Evolutionary conservation across 495 filamentous ascomycete species (phyloP).

Genomic region (Tuber brumale): DNA sequence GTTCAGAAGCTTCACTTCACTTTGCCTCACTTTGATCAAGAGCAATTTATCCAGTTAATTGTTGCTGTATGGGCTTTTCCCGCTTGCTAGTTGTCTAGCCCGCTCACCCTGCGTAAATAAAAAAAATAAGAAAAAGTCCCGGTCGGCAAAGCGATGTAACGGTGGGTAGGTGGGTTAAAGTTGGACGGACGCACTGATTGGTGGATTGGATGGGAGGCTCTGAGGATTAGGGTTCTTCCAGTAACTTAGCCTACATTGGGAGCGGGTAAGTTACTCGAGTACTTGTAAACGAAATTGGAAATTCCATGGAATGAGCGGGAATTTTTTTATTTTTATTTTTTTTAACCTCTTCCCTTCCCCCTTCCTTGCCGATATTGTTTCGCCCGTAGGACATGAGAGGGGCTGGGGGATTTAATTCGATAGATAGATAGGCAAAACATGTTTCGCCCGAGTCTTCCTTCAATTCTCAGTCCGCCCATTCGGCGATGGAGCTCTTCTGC

Average conservation of each 20-base stretch:
- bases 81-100: background rate
- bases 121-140: background rate
- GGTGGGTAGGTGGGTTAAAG: background rate
- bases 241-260: no score
- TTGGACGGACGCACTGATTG: no score
- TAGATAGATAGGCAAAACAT: background rate
- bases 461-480: background rate
- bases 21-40: background rate
- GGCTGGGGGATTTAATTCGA: background rate
- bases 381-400: background rate
- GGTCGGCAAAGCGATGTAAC: background rate
- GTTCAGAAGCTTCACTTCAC: background rate
- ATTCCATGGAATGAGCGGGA: background rate
- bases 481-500: slow-evolving; percentile 23
- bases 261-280: no score
- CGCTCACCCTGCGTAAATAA: background rate
- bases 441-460: background rate
- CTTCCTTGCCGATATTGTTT: background rate
- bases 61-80: background rate
- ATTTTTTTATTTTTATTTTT: background rate
- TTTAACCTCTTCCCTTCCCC: background rate
- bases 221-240: background rate
- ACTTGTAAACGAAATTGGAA: background rate
- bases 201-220: background rate
- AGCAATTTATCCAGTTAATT: background rate